These are phyloP conservation scores for Carallia brachiata DNA, from an alignment of 345 rosid species.

Conservation along the genomic window DNA sequence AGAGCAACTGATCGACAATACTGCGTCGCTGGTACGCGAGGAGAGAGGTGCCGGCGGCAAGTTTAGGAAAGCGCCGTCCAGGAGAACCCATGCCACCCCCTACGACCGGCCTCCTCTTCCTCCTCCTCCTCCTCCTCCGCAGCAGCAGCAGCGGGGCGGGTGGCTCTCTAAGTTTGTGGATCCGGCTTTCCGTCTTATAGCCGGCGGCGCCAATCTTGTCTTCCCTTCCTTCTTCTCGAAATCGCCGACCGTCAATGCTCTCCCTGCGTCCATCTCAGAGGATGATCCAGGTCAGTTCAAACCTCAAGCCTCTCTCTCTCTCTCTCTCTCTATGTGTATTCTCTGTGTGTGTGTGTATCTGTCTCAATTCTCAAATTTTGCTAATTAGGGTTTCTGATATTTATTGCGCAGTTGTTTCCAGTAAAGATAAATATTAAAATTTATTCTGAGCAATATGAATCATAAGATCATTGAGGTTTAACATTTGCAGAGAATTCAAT, in stretches of 20 bases:
- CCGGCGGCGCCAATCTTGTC: constrained; percentile 62
- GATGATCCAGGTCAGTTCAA: constrained; percentile 39
- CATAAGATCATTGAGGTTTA: no score
- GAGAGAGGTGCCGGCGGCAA: constrained; percentile 67
- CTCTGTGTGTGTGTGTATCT: not conserved
- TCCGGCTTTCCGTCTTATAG: constrained; percentile 71
- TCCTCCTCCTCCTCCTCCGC: constrained; percentile 39
- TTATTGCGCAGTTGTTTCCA: no score
- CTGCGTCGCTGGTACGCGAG: constrained; percentile 29
- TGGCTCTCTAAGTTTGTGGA: constrained; percentile 75
- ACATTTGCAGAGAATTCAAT: no score
- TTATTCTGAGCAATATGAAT: no score
- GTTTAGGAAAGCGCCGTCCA: constrained; percentile 39
- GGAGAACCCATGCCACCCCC: constrained; percentile 49
- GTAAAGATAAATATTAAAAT: no score
- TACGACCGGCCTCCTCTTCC: constrained; percentile 57
- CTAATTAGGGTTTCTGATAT: not conserved
- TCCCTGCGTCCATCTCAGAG: constrained; percentile 33
- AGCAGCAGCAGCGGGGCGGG: constrained; percentile 50
- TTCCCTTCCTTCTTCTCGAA: constrained; percentile 66
- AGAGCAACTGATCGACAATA: constrained; percentile 14
- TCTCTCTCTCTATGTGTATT: not conserved
- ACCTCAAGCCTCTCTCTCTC: not conserved
- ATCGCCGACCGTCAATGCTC: constrained; percentile 30
- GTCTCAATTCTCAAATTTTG: not conserved